Percentiles rank a stretch among this genome's conserved stretches.
phyloP scores from a whole-genome alignment of 2,329 filamentous ascomycete genomes.

The Leptographium lundbergii region DNA sequence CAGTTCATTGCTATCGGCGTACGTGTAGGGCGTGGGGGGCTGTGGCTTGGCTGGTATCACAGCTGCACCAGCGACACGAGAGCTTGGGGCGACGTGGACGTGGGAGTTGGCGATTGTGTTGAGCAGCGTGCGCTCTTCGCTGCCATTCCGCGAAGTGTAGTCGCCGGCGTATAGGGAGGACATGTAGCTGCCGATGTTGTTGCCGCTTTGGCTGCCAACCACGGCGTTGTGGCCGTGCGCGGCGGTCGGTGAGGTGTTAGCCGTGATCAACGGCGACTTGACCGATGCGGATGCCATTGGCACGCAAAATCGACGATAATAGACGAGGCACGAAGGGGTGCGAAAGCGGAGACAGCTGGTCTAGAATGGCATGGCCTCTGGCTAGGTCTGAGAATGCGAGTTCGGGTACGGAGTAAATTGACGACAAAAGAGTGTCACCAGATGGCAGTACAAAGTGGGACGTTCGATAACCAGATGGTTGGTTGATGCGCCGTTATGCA shows the following conservation, averaged over 20 bases:
- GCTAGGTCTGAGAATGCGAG: not conserved
- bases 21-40: slow-evolving; percentile 10
- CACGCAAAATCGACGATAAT: not conserved
- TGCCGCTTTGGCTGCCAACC: slow-evolving; percentile 4
- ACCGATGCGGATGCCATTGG: not conserved
- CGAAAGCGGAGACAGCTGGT: not conserved
- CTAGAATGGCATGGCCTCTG: not conserved
- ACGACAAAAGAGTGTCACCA: not conserved
- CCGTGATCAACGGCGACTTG: not conserved
- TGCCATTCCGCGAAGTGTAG: slow-evolving; percentile 8
- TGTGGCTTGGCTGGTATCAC: slow-evolving; percentile 7
- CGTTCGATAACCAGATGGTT: not conserved
- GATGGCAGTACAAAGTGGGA: not conserved
- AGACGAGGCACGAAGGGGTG: not conserved
- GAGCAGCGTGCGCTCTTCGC: slow-evolving; percentile 22
- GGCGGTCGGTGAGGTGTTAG: not conserved
- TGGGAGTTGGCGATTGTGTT: slow-evolving; percentile 26
- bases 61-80: slow-evolving; percentile 13
- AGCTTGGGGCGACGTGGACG: slow-evolving; percentile 15
- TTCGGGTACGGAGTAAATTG: not conserved
- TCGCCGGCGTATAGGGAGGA: not conserved
- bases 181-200: slow-evolving; percentile 15
- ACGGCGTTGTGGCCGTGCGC: not conserved
- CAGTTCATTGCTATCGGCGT: slow-evolving; percentile 11
- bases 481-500: not conserved